Base-by-base conservation (phyloP, 108 stramenopile species). In the Parietichytrium sp. region DNA sequence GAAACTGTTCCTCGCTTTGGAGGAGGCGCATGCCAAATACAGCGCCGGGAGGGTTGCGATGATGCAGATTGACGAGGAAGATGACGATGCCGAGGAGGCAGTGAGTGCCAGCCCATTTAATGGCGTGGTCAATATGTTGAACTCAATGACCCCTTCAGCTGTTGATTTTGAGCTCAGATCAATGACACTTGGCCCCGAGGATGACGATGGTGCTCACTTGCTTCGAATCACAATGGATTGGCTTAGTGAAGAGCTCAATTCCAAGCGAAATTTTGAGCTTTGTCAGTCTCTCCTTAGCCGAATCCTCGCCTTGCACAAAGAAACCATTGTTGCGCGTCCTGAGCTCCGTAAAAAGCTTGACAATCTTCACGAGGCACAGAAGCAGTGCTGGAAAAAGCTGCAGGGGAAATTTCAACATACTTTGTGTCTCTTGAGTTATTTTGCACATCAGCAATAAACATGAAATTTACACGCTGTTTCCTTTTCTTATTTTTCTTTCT, bases 41-140 rank as follows among this genome's bases (percentile, higher is more conserved):
- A n/a, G n/a, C n/a, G n/a, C n/a, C n/a, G n/a, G n/a, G n/a, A n/a
- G n/a, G n/a, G n/a, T n/a, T 93, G 91, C 88, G 45, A 92, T 89
- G 12, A 93, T 85, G 6, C 94, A 93, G 94, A 92, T 91, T 23
- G 94, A 94, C 82, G 89, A 92, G 27, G 93, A 95, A 80, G 92
- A 91, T 3, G 88, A 79, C 3, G 83, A 78, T 48, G 77, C 20
- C 13, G 79, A 30, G 18, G 31, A 47, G 31, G 77, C 18, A 48
- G 48, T 13, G 31, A 53, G 33, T 52, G 78, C 48, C 55, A 49
- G 51, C 36, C 33, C 83, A 20, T 93, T 89, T 81, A 53, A 54
- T 51, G 79, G 55, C 2, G 91, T 96, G 26, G 93, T 91, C 49
- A 86, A 88, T 29, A 88, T 93, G 79, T 81, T 96, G 16, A 86